A percentile compares a stretch with the other conserved stretches of the same genome.
These are phyloP conservation scores for Peterozyma toletana DNA, from an alignment of 805 yeast species.

Conservation along the genomic window DNA sequence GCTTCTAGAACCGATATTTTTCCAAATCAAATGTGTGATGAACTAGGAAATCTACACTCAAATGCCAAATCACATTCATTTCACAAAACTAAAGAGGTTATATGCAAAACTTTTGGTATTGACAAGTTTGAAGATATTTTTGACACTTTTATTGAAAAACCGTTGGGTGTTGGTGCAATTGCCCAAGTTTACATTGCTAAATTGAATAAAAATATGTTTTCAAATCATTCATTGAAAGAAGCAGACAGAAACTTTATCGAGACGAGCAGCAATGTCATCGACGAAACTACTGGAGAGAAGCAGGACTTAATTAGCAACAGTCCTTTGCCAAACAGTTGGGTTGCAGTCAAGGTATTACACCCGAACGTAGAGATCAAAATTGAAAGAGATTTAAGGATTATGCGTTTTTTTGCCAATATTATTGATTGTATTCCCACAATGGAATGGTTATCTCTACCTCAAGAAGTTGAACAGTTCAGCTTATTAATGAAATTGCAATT, in stretches of 20 bases:
- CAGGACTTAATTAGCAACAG: constrained; percentile 25
- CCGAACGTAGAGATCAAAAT: constrained; percentile 74
- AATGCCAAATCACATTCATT: constrained; percentile 72
- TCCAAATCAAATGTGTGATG: constrained; percentile 69
- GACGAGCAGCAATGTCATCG: constrained; percentile 11
- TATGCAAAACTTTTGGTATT: constrained; percentile 53
- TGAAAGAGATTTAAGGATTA: constrained; percentile 74
- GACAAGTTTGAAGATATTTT: constrained; percentile 62
- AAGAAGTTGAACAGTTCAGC: constrained; percentile 85
- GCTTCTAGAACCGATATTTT: constrained; percentile 94
- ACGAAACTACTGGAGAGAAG: constrained; percentile 4
- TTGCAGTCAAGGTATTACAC: constrained; percentile 89
- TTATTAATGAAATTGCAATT: constrained; percentile 82
- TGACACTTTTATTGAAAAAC: constrained; percentile 65
- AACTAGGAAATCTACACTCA: constrained; percentile 73
- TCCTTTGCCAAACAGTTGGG: constrained; percentile 42
- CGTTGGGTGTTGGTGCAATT: constrained; percentile 97
- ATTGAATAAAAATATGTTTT: constrained; percentile 35
- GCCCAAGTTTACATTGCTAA: constrained; percentile 89
- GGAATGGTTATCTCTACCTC: constrained; percentile 97
- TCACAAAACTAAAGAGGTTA: constrained; percentile 45
- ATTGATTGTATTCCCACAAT: constrained; percentile 80
- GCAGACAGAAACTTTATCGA: constrained; percentile 20
- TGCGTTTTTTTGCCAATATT: constrained; percentile 69
- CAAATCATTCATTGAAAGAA: constrained; percentile 9